These are phyloP conservation scores for Sphaerobolus stellatus DNA, from an alignment of 1,284 basidiomycete genomes.

Conservation along the genomic window DNA sequence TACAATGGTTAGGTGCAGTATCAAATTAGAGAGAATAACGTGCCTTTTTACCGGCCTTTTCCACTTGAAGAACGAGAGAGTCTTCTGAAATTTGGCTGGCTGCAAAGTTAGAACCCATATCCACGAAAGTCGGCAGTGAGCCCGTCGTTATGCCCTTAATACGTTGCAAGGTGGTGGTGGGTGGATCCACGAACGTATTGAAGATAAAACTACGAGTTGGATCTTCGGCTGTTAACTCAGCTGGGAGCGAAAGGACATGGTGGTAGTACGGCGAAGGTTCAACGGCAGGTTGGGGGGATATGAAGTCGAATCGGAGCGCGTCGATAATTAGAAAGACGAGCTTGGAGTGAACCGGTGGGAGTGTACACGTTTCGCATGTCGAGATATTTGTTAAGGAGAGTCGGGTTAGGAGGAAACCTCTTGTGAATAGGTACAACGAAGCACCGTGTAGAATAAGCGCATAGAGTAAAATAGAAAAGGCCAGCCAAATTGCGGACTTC, in stretches of 20 bases:
- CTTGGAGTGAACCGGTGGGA: slow-evolving; percentile 70
- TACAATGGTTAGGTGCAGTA: slow-evolving; percentile 1
- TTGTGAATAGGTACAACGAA: slow-evolving; percentile 69
- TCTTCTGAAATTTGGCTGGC: slow-evolving; percentile 87
- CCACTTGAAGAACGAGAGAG: slow-evolving; percentile 55
- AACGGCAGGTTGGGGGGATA: slow-evolving; percentile 67
- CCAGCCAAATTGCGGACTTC: slow-evolving; percentile 4
- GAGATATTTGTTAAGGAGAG: slow-evolving; percentile 69
- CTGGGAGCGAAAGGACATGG: slow-evolving; percentile 78
- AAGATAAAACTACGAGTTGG: slow-evolving; percentile 82
- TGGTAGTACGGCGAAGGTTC: slow-evolving; percentile 76
- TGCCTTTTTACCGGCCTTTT: slow-evolving; percentile 36
- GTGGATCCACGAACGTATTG: slow-evolving; percentile 90
- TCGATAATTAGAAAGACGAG: slow-evolving; percentile 90
- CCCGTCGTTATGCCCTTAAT: slow-evolving; percentile 96
- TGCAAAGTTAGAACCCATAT: slow-evolving; percentile 90
- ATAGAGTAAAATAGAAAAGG: slow-evolving; percentile 9
- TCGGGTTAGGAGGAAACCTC: slow-evolving; percentile 86
- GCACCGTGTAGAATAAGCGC: slow-evolving; percentile 36
- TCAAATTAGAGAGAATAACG: slow-evolving; percentile 9
- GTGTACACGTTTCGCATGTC: slow-evolving; percentile 46
- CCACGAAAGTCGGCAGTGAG: slow-evolving; percentile 93
- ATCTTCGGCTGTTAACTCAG: slow-evolving; percentile 57
- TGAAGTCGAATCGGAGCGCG: slow-evolving; percentile 92
- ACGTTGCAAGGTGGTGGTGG: slow-evolving; percentile 93